Base-by-base conservation (phyloP, 352 stramenopile genomes). In the Albugo candida region DNA sequence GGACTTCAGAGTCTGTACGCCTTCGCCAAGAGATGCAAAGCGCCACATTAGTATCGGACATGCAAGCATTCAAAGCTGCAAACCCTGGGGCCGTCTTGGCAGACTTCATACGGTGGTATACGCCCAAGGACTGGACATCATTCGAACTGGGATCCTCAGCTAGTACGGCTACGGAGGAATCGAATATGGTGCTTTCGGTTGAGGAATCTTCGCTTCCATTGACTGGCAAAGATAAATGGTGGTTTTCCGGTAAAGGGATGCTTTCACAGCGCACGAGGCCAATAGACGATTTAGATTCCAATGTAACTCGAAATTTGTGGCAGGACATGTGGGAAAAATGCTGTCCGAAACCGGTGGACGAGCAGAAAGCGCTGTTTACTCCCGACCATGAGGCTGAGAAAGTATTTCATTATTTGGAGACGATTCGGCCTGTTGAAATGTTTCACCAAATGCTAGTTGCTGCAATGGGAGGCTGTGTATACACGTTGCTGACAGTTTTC, bases 41-140 rank as follows among this genome's bases (percentile, higher is more conserved):
- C 47, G 66, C 64, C 14, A 58, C 67, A 13, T 48, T 89, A 27
- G 54, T 89, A 0, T 86, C 77, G 3, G 77, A 86, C 40, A 89
- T 89, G 77, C 73, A 86, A 61, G 70, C 77, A 0, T 89, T 89
- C 47, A 89, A 89, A 50, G 77, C 77, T 39, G 71, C 77, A 8
- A 89, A 89, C 35, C 69, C 73, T 13, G 59, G 56, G 2, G 60
- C 57, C 16, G 83, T 64, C 27, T 55, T 89, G 4, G 67, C 68
- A 5, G 77, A 89, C 48, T 89, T 89, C 24, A 79, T 89, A 37
- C 74, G 74, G 0, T 86, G 73, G 73, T 86, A 86, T 55, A 84
- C 74, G 10, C 77, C 77, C 3, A 83, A 83, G 27, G 77, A 89
- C 51, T 89, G 73, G 73, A 66, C 82, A 47, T 34, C 65, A 1